Evolutionary conservation across 2,329 filamentous ascomycete genomes (phyloP), one percentile per base, ranked within the genome.

Genomic region (Epichloe elymi): DNA sequence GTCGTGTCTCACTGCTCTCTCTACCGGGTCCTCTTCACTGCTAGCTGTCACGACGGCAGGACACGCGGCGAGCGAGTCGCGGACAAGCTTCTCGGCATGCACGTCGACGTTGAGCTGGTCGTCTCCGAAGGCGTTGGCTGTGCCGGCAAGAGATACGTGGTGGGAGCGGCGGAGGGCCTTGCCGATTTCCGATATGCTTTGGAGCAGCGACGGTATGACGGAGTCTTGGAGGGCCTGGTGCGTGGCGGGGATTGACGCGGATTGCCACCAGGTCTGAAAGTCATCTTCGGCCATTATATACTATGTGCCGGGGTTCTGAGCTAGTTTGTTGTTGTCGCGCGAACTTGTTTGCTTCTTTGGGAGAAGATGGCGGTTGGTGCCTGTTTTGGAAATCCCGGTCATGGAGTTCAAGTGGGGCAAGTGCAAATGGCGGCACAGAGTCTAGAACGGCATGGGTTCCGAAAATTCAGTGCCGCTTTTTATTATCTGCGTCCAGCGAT

Each of bases 1-100:
- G 26, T 8, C 7, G 26, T 30, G 26, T 30, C 26, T 30, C 26
- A 30, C 26, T 10, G 26, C 26, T 53, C 63, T 62, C 62, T 81
- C 78, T 1, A 77, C 59, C 0, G 78, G 78, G 48, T 82, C 78
- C 59, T 83, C 79, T 59, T 83, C 79, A 60, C 78, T 79, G 63
- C 74, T 79, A 1, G 76, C 76, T 0, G 74, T 73, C 12, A 64
- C 64, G 1, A 79, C 69, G 1, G 69, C 61, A 0, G 72, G 65
- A 43, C 74, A 78, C 0, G 55, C 51, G 0, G 67, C 65, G 4
- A 79, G 65, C 0, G 67, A 66, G 0, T 60, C 60, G 17, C 78
- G 72, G 41, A 81, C 65, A 42, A 71, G 59, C 0, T 66, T 61
- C 59, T 81, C 78, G 2, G 75, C 69, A 2, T 67, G 51, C 1